Percentiles rank a stretch among this genome's conserved stretches.
Evolutionary conservation across 495 filamentous ascomycete genomes (phyloP).

Genomic region (Aspergillus asperescens): DNA sequence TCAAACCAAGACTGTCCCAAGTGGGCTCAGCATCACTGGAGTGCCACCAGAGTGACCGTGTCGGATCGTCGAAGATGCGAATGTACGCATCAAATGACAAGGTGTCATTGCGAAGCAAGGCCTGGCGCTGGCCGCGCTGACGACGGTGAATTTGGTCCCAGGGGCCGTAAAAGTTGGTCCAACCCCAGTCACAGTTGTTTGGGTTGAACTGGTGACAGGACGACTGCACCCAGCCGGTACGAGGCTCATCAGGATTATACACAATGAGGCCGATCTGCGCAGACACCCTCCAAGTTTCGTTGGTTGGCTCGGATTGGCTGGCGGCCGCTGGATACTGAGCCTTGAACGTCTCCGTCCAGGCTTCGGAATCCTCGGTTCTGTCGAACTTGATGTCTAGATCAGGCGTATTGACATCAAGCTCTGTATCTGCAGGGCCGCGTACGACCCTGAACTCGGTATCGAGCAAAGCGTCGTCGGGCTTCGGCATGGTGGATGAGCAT

Average conservation of each 20-base stretch:
- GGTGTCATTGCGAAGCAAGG: slow-evolving; percentile 58
- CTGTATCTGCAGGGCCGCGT: slow-evolving; percentile 28
- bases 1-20: slow-evolving; percentile 66
- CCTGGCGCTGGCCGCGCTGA: slow-evolving; percentile 53
- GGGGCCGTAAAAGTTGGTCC: slow-evolving; percentile 60
- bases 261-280: slow-evolving; percentile 60
- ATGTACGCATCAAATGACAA: slow-evolving; percentile 62
- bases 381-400: slow-evolving; percentile 29
- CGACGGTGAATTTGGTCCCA: slow-evolving; percentile 56
- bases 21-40: slow-evolving; percentile 57
- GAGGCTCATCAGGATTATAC: slow-evolving; percentile 62
- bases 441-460: slow-evolving; percentile 38
- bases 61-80: slow-evolving; percentile 57
- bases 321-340: slow-evolving; percentile 25
- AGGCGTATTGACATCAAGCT: slow-evolving; percentile 24
- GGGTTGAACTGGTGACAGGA: slow-evolving; percentile 57
- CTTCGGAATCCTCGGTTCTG: slow-evolving; percentile 23
- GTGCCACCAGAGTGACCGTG: slow-evolving; percentile 60
- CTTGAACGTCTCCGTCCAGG: slow-evolving; percentile 35
- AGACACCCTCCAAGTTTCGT: slow-evolving; percentile 45
- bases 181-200: slow-evolving; percentile 59
- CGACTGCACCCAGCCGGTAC: slow-evolving; percentile 52
- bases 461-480: slow-evolving; percentile 32
- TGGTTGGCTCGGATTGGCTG: slow-evolving; percentile 3
- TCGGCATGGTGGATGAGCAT: slow-evolving; percentile 47